Base-by-base conservation (phyloP, 2,329 filamentous ascomycete genomes). In the Neonectria ditissima region DNA sequence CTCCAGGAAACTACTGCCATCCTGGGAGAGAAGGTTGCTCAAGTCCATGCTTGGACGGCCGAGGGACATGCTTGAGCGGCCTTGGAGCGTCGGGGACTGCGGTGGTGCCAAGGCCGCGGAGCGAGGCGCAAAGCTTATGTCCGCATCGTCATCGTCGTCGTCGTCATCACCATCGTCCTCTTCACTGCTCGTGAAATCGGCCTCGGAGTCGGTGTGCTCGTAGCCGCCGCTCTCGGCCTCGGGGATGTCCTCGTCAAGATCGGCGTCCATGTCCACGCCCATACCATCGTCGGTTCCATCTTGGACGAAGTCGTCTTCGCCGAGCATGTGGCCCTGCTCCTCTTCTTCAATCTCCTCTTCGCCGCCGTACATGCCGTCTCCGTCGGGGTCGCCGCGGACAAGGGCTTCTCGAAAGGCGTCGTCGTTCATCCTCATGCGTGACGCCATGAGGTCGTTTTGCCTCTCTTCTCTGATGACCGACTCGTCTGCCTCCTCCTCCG, bases 171-270 rank as follows among this genome's bases (percentile, higher is more conserved):
- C 76, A 16, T 74, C 74, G 11, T 81, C 77, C 6, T 80, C 78
- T 52, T 80, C 80, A 65, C 83, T 85, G 73, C 83, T 87, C 63
- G 79, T 84, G 55, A 89, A 69, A 55, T 89, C 89, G 9, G 84
- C 90, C 68, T 93, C 91, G 2, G 90, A 91, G 78, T 93, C 91
- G 9, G 91, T 93, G 75, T 93, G 91, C 80, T 94, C 91, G 80
- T 93, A 93, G 69, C 87, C 86, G 26, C 83, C 87, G 72, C 81
- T 82, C 72, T 88, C 86, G 10, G 84, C 88, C 63, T 91, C 89
- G 20, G 90, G 90, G 37, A 93, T 86, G 63, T 91, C 89, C 52
- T 88, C 89, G 75, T 93, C 91, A 43, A 93, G 81, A 73, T 93
- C 85, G n/a, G 84, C 88, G 54, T 86, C 89, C 86, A 91, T 89